Percentiles rank a stretch among this genome's conserved stretches.
Evolutionary conservation across 1,284 basidiomycete genomes (phyloP).

Genomic region (Amylostereum areolatum): DNA sequence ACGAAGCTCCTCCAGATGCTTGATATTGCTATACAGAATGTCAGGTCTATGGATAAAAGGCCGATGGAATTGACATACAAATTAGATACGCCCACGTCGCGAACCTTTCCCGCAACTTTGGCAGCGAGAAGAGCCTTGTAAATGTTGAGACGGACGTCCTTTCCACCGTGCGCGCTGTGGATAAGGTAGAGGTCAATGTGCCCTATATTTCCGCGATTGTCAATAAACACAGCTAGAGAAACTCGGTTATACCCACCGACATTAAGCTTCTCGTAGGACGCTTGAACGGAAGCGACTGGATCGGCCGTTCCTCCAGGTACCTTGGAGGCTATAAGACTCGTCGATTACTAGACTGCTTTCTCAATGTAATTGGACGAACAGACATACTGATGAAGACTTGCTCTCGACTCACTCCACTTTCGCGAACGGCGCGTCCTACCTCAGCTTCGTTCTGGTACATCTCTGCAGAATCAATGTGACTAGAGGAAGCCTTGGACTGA

Average conservation of each 20-base stretch:
- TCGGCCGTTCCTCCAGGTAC: slow-evolving; percentile 29
- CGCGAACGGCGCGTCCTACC: slow-evolving; percentile 38
- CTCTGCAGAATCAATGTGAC: slow-evolving; percentile 39
- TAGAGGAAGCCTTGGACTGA: neutral
- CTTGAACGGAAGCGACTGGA: slow-evolving; percentile 26
- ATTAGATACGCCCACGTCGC: slow-evolving; percentile 53
- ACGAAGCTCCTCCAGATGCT: slow-evolving; percentile 44
- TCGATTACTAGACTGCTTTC: neutral
- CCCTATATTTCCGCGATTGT: slow-evolving; percentile 16
- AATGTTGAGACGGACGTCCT: slow-evolving; percentile 32
- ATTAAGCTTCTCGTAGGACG: slow-evolving; percentile 34
- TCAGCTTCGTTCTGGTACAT: slow-evolving; percentile 50
- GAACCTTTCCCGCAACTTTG: slow-evolving; percentile 41
- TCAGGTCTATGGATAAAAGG: neutral
- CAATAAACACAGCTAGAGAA: neutral
- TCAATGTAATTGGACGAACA: neutral
- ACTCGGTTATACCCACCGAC: slow-evolving; percentile 23
- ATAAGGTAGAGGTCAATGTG: slow-evolving; percentile 55
- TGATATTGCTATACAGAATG: slow-evolving; percentile 27
- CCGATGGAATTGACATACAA: slow-evolving; percentile 27
- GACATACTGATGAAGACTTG: slow-evolving; percentile 42
- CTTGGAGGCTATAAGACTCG: slow-evolving; percentile 36
- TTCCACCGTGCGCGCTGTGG: slow-evolving; percentile 39
- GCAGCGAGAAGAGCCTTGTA: slow-evolving; percentile 34
- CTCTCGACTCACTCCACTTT: slow-evolving; percentile 33